These are phyloP conservation scores for Boletus bicolor DNA, from an alignment of 768 basidiomycete species.

Conservation along the genomic window DNA sequence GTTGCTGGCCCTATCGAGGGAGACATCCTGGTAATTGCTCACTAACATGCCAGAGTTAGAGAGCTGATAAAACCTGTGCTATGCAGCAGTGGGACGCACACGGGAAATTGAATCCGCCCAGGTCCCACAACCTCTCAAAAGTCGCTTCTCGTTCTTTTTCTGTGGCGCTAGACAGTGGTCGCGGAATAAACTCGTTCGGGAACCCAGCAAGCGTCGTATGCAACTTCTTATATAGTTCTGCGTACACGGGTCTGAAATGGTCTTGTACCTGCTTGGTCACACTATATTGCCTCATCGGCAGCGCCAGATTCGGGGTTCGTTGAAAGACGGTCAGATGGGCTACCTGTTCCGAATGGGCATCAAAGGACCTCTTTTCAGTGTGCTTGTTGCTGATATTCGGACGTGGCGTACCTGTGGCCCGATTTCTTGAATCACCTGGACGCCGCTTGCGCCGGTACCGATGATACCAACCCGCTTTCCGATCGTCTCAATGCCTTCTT, in stretches of 20 bases:
- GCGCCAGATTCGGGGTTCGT: conserved; percentile 13
- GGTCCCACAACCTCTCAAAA: conserved; percentile 11
- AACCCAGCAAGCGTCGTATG: neutral
- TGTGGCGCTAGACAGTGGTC: neutral
- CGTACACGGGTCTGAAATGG: conserved; percentile 13
- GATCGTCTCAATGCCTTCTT: conserved; percentile 2
- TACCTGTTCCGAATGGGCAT: neutral
- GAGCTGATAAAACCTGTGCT: no score
- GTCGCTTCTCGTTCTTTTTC: conserved; percentile 8
- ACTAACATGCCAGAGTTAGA: neutral
- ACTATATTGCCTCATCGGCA: conserved; percentile 8
- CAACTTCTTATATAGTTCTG: conserved; percentile 4
- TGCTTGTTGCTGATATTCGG: neutral
- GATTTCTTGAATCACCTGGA: conserved; percentile 13
- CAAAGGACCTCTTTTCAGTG: neutral
- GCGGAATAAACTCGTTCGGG: neutral
- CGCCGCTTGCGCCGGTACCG: conserved; percentile 14
- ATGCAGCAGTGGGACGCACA: neutral
- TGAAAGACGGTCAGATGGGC: conserved; percentile 14
- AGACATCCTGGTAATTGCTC: conserved; percentile 4
- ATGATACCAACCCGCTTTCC: conserved; percentile 14
- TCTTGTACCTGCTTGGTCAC: conserved; percentile 4
- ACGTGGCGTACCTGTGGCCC: conserved; percentile 8
- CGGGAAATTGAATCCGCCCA: conserved; percentile 7
- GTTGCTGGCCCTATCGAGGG: neutral